Evolutionary conservation across 495 filamentous ascomycete species (phyloP).

Genomic region (Staphylotrichum tortipilum): DNA sequence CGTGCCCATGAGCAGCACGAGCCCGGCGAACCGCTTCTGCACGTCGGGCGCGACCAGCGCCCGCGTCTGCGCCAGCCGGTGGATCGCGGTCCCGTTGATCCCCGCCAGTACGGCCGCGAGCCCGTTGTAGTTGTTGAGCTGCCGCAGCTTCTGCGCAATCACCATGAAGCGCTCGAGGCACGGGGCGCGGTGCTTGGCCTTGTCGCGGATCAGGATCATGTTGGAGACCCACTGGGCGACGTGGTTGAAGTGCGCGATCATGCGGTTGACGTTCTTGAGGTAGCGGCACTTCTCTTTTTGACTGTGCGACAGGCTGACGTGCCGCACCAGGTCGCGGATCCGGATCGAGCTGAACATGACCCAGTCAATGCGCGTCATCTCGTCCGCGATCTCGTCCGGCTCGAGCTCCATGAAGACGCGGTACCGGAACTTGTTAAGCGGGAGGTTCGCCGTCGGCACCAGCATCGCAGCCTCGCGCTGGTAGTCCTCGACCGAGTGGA

Average conservation of each 20-base stretch:
- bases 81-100: constrained; percentile 78
- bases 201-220: constrained; percentile 86
- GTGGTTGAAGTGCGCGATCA: constrained; percentile 95
- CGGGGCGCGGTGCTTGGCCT: constrained; percentile 85
- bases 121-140: constrained; percentile 94
- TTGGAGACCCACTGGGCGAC: constrained; percentile 85
- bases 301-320: constrained; percentile 67
- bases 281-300: constrained; percentile 69
- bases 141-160: constrained; percentile 72
- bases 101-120: constrained; percentile 89
- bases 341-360: constrained; percentile 92
- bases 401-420: constrained; percentile 71
- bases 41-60: constrained; percentile 60
- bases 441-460: constrained; percentile 49
- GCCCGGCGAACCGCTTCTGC: constrained; percentile 74
- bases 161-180: constrained; percentile 92
- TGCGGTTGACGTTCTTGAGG: constrained; percentile 78
- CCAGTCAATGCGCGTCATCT: constrained; percentile 95
- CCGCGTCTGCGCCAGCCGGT: constrained; percentile 75
- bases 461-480: constrained; percentile 62
- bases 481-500: constrained; percentile 60
- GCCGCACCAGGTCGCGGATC: constrained; percentile 85
- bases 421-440: constrained; percentile 71
- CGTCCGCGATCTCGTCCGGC: constrained; percentile 76
- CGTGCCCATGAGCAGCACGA: constrained; percentile 87